Percentiles rank a stretch among this genome's conserved stretches.
Evolutionary conservation across 2,329 filamentous ascomycete genomes (phyloP).

Genomic region (Cercospora citrullina): DNA sequence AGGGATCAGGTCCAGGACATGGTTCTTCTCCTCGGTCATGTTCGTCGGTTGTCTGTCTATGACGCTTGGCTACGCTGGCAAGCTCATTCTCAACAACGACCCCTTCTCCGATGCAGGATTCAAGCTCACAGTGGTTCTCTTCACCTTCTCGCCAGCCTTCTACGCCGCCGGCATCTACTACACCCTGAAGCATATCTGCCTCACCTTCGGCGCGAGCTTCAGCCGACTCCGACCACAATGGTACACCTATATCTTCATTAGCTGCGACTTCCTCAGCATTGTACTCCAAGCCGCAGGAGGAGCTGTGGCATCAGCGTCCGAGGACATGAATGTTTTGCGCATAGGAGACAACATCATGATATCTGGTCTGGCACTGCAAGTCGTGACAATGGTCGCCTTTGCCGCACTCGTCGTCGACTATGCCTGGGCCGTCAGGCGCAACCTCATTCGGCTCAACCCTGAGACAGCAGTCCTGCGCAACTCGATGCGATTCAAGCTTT

Average conservation of each 20-base stretch:
- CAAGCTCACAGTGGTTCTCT: conserved; percentile 46
- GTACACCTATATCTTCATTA: conserved; percentile 60
- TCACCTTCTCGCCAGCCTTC: conserved; percentile 49
- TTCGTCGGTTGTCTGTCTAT: conserved; percentile 47
- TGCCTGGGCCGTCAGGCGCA: conserved; percentile 26
- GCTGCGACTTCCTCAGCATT: conserved; percentile 61
- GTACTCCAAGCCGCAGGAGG: conserved; percentile 60
- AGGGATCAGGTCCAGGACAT: conserved; percentile 38
- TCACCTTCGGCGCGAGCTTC: conserved; percentile 43
- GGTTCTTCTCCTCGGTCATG: conserved; percentile 46
- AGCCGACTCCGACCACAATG: conserved; percentile 31
- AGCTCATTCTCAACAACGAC: conserved; percentile 45
- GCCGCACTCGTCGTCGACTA: conserved; percentile 45
- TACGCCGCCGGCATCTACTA: conserved; percentile 50
- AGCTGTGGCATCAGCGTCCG: conserved; percentile 56
- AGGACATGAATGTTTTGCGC: conserved; percentile 43
- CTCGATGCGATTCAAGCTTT: conserved; percentile 31
- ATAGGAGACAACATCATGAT: conserved; percentile 59
- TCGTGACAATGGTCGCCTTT: conserved; percentile 54
- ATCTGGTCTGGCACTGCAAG: conserved; percentile 59
- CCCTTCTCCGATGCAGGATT: conserved; percentile 47
- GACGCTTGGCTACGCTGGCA: conserved; percentile 46
- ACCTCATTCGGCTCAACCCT: conserved; percentile 28
- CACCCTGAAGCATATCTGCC: conserved; percentile 41
- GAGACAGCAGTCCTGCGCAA: conserved; percentile 40